Conservation (phyloP, 2,329 filamentous ascomycete species). For the Penicillium freii region DNA sequence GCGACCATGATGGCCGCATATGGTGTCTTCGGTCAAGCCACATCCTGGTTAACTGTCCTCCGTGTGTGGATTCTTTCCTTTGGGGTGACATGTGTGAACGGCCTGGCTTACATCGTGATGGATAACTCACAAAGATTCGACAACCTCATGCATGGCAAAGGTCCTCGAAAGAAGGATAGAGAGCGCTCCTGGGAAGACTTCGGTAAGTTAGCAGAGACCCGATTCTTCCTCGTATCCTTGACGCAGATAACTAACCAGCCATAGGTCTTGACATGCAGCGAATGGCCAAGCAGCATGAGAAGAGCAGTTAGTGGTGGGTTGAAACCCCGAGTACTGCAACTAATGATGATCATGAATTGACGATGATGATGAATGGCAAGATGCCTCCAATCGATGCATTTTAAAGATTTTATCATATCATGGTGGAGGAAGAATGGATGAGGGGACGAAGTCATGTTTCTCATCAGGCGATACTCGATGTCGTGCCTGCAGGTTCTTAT, state of each 20-base stretch:
- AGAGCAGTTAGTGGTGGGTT: constrained; percentile 61
- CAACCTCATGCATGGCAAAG: constrained; percentile 91
- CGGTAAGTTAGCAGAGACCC: constrained; percentile 56
- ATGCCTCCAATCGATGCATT: not conserved
- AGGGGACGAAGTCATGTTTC: not conserved
- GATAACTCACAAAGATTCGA: constrained; percentile 79
- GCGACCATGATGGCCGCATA: constrained; percentile 84
- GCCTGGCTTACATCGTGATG: constrained; percentile 81
- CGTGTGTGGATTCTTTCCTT: constrained; percentile 91
- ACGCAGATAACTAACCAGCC: constrained; percentile 47
- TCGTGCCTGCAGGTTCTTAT: not conserved
- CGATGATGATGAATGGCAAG: not conserved
- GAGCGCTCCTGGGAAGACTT: constrained; percentile 85
- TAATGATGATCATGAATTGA: not conserved
- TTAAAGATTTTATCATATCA: not conserved
- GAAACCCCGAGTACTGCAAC: not conserved
- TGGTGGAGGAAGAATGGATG: not conserved
- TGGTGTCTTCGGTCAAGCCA: constrained; percentile 70
- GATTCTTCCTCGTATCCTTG: not conserved
- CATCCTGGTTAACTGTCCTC: constrained; percentile 74
- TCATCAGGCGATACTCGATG: not conserved
- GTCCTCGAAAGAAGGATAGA: constrained; percentile 74
- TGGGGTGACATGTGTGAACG: constrained; percentile 69
- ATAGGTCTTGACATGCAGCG: constrained; percentile 83
- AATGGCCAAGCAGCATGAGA: constrained; percentile 89